phyloP scores from a whole-genome alignment of 768 basidiomycete species.

The Mycena epipterygia region DNA sequence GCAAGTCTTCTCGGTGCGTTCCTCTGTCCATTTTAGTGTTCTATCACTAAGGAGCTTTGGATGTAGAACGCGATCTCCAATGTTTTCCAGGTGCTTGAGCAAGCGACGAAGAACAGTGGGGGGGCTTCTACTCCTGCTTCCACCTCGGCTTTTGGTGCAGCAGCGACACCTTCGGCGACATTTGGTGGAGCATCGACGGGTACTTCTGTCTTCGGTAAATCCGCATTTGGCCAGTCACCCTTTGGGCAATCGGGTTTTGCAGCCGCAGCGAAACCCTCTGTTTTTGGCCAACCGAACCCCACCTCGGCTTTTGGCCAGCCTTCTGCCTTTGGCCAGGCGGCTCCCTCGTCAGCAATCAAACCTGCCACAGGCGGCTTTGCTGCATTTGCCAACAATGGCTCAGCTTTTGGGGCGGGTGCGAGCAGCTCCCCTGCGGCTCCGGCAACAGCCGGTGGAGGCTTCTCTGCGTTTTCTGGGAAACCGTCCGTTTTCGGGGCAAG shows the following conservation, averaged over 20 bases:
- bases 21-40: background rate
- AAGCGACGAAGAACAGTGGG: conserved; percentile 61
- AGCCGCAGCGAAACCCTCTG: conserved; percentile 21
- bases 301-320: conserved; percentile 40
- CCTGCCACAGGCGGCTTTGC: conserved; percentile 28
- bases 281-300: conserved; percentile 39
- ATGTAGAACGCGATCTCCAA: conserved; percentile 66
- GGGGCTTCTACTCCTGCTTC: conserved; percentile 14
- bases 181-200: conserved; percentile 35
- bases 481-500: conserved; percentile 33
- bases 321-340: conserved; percentile 40
- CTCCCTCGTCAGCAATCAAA: conserved; percentile 27
- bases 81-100: conserved; percentile 62
- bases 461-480: conserved; percentile 33
- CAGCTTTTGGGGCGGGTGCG: conserved; percentile 31
- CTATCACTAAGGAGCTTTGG: background rate
- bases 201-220: conserved; percentile 22
- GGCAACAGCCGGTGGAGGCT: conserved; percentile 37
- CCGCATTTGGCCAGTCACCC: conserved; percentile 52
- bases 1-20: conserved; percentile 55
- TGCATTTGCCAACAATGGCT: conserved; percentile 33
- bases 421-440: conserved; percentile 47
- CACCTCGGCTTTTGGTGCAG: conserved; percentile 55
- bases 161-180: conserved; percentile 44
- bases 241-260: conserved; percentile 42